Evolutionary conservation across 1,284 basidiomycete species (phyloP).

Genomic region (Moesziomyces sp.): DNA sequence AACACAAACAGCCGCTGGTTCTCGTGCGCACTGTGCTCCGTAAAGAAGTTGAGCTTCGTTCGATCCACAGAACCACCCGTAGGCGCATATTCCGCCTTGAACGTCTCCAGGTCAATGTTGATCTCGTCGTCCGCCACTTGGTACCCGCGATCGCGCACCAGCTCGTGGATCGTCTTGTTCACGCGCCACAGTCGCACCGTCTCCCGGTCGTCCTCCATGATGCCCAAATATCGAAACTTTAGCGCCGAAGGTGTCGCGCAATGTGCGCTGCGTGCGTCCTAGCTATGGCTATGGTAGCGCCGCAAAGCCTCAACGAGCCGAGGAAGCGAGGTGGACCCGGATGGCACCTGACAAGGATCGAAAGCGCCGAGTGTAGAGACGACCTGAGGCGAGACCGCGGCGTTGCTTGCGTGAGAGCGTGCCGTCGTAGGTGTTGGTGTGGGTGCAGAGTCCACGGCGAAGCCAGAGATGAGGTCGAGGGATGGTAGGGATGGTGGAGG

Average conservation of each 20-base stretch:
- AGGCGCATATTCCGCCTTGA: constrained; percentile 71
- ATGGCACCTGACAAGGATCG: no score
- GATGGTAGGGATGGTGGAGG: no score
- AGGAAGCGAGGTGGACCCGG: no score
- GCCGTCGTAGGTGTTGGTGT: no score
- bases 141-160: constrained; percentile 87
- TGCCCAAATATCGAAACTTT: background rate
- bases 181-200: constrained; percentile 89
- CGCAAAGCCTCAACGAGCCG: no score
- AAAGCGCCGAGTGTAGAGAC: no score
- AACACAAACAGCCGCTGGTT: constrained; percentile 90
- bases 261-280: no score
- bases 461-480: background rate
- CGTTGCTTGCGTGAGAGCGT: no score
- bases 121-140: constrained; percentile 91
- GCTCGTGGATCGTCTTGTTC: constrained; percentile 94
- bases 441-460: no score
- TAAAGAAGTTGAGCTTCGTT: constrained; percentile 64
- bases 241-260: no score
- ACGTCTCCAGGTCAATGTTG: constrained; percentile 81
- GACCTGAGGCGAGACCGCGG: no score
- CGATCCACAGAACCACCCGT: constrained; percentile 69
- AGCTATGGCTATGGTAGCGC: no score
- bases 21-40: constrained; percentile 66
- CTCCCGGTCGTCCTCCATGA: constrained; percentile 69